Base-by-base conservation (phyloP, 257 asterid species). In the Salvia rosmarinus region DNA sequence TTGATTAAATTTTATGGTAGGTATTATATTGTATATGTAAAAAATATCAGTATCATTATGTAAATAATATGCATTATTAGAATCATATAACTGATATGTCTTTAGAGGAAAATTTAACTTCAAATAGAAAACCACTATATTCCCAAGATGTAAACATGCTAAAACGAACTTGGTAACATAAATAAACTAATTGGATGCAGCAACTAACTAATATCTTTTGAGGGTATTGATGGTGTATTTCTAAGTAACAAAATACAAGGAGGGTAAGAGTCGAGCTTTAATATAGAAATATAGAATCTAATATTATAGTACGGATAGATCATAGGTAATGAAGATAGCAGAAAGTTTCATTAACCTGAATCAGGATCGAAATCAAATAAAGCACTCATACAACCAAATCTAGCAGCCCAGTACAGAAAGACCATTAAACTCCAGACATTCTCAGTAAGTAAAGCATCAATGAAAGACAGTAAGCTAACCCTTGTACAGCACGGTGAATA, bases 401-500 rank as follows among this genome's bases (percentile, higher is more conserved):
- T n/a, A 63, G 64, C 35, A 73, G 19, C 54, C 14, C 34, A 30
- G 32, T 57, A 67, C 49, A 44, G 56, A 63, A 47, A 70, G 34
- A 65, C 13, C 62, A 67, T 20, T 43, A 19, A 21, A 57, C 40
- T 17, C 40, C 64, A 23, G 9, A 28, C 66, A 79, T 59, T 44
- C 56, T 37, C 9, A 39, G 44, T 47, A 30, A 78, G 50, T 34
- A 82, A 69, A 79, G 16, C 69, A 64, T 64, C 68, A 81, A 17
- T 56, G 54, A 57, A 50, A 37, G 71, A 47, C 21, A 73, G 52
- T 34, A 57, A 80, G 75, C 96, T 81, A 70, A 95, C 99, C 99
- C 99, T 89, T 95, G 99, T 50, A 77, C 88, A 68, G 99, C 93
- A 77, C 99, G 98, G 78, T 86, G 97, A 76, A 88, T 85, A 82